phyloP scores from a whole-genome alignment of 2,329 filamentous ascomycete genomes.

The Monosporascus sp. region DNA sequence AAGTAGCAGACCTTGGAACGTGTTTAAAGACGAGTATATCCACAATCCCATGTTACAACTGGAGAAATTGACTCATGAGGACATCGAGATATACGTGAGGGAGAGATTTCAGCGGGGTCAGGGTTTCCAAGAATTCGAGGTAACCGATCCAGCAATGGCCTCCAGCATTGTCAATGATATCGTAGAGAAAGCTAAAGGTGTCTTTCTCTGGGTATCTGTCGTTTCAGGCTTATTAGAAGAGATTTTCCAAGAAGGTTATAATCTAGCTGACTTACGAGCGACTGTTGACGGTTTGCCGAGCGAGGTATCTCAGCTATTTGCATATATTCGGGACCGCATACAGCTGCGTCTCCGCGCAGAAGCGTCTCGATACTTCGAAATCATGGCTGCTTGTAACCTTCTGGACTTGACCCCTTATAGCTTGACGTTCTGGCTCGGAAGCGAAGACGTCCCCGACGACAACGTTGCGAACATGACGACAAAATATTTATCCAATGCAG shows the following conservation, averaged over 20 bases:
- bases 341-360: neutral
- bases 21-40: slow-evolving; percentile 16
- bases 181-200: slow-evolving; percentile 10
- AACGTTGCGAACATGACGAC: neutral
- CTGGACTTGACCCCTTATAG: neutral
- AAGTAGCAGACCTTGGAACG: slow-evolving; percentile 19
- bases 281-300: neutral
- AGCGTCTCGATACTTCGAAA: neutral
- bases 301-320: slow-evolving; percentile 2
- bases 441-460: neutral
- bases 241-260: slow-evolving; percentile 3
- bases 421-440: neutral
- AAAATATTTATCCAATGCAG: neutral
- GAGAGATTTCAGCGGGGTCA: slow-evolving; percentile 9
- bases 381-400: neutral
- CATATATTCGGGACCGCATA: slow-evolving; percentile 1
- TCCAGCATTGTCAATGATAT: slow-evolving; percentile 5
- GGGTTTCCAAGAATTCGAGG: slow-evolving; percentile 3
- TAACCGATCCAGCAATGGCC: neutral
- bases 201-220: slow-evolving; percentile 17
- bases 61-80: slow-evolving; percentile 16
- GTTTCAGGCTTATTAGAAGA: slow-evolving; percentile 2
- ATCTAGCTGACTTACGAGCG: neutral
- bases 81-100: slow-evolving; percentile 17
- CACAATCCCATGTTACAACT: slow-evolving; percentile 12